Evolutionary conservation across 2,329 filamentous ascomycete species (phyloP), one percentile per base, ranked within the genome.

Genomic region (Pseudogymnoascus sp.): DNA sequence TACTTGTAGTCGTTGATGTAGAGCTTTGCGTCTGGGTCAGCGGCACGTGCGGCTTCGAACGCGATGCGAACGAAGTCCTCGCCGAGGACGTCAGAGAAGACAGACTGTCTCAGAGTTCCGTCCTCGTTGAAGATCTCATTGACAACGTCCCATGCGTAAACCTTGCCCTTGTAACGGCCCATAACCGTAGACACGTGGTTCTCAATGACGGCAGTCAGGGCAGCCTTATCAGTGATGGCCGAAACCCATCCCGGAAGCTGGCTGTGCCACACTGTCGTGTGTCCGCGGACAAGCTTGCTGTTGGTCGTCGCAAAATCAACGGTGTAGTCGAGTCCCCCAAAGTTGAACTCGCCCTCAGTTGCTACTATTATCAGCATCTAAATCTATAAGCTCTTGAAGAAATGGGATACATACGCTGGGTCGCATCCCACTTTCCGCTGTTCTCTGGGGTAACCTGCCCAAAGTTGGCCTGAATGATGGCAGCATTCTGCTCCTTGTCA

Each of bases 1-100:
- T 62, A 67, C 65, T 87, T 88, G 73, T 79, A 82, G 71, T 90
- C 86, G 72, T 90, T 91, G 74, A 90, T 88, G 75, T 88, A 91
- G 37, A 90, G 77, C 73, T 85, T 86, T 2, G 83, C 85, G 60
- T 72, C 67, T 2, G 86, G 84, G 70, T 90, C 87, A 12, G 84
- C 85, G 7, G 77, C 76, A 58, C 81, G 79, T 18, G 88, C 87
- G 9, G 86, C 82, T 58, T 81, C 77, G 74, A 90, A 90, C 34
- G 86, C 86, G 66, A 88, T 85, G 19, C 76, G 75, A 59, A 90
- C 82, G 68, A 86, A 89, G 70, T 81, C 79, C 73, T 89, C 85
- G 45, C 86, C 86, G 3, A 90, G 78, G 2, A 89, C 81, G 23
- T 81, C 77, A 66, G 76, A 85, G 75, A 88, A 90, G 65, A 88